Percentiles rank a stretch among this genome's conserved stretches.
Evolutionary conservation across 2,329 filamentous ascomycete genomes (phyloP).

Genomic region (Botrytis elliptica): DNA sequence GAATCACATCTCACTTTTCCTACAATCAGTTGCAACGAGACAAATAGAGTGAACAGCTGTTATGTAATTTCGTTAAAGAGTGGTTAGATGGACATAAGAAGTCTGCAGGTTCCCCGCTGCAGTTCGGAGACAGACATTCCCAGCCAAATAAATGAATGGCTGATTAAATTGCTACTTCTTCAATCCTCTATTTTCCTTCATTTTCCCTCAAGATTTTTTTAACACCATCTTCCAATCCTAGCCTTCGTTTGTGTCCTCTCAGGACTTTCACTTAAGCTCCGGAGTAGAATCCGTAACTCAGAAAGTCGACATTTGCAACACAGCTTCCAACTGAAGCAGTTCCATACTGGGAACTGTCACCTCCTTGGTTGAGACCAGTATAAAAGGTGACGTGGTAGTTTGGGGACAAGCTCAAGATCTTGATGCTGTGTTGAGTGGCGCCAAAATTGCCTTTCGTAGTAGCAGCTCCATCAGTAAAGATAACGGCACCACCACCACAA

Average conservation of each 20-base stretch:
- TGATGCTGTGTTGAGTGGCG: conserved; percentile 4
- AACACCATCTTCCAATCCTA: background rate
- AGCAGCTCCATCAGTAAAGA: background rate
- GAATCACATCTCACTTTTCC: background rate
- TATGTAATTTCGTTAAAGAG: background rate
- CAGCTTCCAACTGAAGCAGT: background rate
- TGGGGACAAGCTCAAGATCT: background rate
- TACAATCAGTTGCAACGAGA: background rate
- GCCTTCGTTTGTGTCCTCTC: background rate
- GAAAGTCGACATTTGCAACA: background rate
- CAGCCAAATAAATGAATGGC: background rate
- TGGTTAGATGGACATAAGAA: background rate
- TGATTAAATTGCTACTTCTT: background rate
- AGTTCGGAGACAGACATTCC: background rate
- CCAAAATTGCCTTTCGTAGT: conserved; percentile 10
- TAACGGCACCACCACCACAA: background rate
- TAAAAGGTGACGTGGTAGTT: conserved; percentile 6
- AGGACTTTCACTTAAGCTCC: background rate
- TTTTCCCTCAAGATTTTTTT: background rate
- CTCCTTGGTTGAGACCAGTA: background rate
- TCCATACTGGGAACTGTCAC: background rate
- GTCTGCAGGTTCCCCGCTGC: background rate
- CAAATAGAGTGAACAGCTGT: background rate
- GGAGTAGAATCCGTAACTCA: background rate
- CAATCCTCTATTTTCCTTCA: too few relatives aligned